Percentiles rank a stretch among this genome's conserved stretches.
phyloP scores from a whole-genome alignment of 2,329 filamentous ascomycete genomes.

The Hymenotorrendiella dingleyae region DNA sequence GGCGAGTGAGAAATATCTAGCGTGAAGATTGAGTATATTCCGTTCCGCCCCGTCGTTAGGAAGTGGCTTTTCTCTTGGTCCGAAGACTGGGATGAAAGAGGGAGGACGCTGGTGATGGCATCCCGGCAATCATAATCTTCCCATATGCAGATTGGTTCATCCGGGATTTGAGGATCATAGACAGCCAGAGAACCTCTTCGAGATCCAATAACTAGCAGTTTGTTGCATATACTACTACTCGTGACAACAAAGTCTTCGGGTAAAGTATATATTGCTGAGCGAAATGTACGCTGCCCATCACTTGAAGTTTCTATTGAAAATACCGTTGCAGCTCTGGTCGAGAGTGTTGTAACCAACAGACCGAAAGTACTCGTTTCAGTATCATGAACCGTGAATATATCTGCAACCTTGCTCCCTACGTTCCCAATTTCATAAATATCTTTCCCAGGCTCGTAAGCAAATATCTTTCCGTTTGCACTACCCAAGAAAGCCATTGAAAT shows the following conservation, averaged over 20 bases:
- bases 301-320: conserved; percentile 14
- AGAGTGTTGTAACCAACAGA: conserved; percentile 30
- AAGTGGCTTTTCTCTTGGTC: conserved; percentile 39
- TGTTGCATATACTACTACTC: conserved; percentile 37
- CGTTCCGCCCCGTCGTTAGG: conserved; percentile 71
- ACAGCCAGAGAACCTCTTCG: conserved; percentile 47
- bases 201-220: conserved; percentile 46
- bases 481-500: conserved; percentile 39
- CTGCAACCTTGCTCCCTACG: conserved; percentile 23
- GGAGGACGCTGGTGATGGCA: conserved; percentile 61
- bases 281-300: background rate
- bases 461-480: conserved; percentile 36
- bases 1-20: conserved; percentile 10
- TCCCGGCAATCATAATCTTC: conserved; percentile 38
- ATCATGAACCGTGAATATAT: conserved; percentile 29
- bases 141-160: conserved; percentile 15
- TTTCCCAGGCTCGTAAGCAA: conserved; percentile 15
- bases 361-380: conserved; percentile 6
- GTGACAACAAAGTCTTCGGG: conserved; percentile 45
- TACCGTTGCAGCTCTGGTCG: conserved; percentile 30
- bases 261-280: conserved; percentile 15
- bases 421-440: conserved; percentile 16
- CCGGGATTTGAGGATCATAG: conserved; percentile 32
- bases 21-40: conserved; percentile 60
- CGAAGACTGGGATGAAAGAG: conserved; percentile 28